Evolutionary conservation across 2,329 filamentous ascomycete species (phyloP), one percentile per base, ranked within the genome.

Genomic region (Fusarium azukiicola): DNA sequence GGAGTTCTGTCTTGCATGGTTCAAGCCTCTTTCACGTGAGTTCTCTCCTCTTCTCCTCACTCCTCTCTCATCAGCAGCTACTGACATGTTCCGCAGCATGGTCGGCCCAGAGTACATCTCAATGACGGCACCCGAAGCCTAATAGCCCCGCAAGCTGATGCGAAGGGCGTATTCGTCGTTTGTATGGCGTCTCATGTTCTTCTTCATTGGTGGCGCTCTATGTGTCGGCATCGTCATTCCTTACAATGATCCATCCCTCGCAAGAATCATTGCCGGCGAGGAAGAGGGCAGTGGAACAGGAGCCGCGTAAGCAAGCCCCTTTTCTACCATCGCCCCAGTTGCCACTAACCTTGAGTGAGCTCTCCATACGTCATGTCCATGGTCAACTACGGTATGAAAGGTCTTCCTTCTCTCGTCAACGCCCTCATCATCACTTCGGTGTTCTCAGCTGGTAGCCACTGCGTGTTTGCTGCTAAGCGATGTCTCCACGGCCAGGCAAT

Each of bases 1-100:
- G 95, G 95, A 2, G 96, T 96, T 81, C 87, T 96, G 32, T 91
- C 93, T 68, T 94, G 93, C 72, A 85, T 95, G 58, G 95, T 94
- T 82, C 91, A 92, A 74, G 93, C 92, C 9, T 89, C 89, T 68
- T 95, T 94, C 84, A 92, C 91, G 17, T 90, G 94, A 69, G 91
- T 92, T 17, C 94, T 94, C 95, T 94, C 82, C 90, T 95, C 38
- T 89, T 90, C 52, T 71, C 94, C 94, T 0, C 91, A 94, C 3
- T 87, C 85, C 12, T 91, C 92, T 58, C 90, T 96, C 85, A 94
- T 94, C 90, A 90, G 50, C 42, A 46, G 95, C 95, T 1, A 96
- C 92, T 88, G 95, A 95, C 42, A 17, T 17, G 19, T 46, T 13
- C 5, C 42, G 16, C 42, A 46, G 42, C 42, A 46, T 46, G 42